Evolutionary conservation across 108 stramenopile genomes (phyloP), one percentile per base, ranked within the genome.

Genomic region (Stephanodiscus triporus): DNA sequence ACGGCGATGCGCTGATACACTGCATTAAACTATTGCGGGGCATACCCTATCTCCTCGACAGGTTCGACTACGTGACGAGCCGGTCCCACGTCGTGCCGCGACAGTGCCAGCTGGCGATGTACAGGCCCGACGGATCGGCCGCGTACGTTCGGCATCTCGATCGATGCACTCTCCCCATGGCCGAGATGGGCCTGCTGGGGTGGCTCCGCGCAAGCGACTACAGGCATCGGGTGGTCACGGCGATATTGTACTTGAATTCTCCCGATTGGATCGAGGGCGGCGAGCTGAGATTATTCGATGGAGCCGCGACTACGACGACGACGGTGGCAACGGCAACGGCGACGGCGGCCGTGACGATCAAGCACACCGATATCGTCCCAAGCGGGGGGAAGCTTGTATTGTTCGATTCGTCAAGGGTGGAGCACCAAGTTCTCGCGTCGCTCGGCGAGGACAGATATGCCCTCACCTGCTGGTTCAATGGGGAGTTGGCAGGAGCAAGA

Each of bases 81-180:
- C 48, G 36, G 4, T 48, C 36, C 0, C 75, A 80, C 29, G n/a
- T 66, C 2, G 78, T 80, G 16, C 78, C 78, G 23, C 56, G 24
- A 13, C 74, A 75, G 66, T 80, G 78, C 56, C 78, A 80, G 68
- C 75, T 80, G 10, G 68, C 74, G 13, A 14, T 27, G 47, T 80
- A 80, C 56, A 65, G 45, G 19, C 49, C 42, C 10, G 69, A 73
- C 36, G 78, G 51, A 4, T 37, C 23, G 23, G 30, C 67, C 10
- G 68, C 42, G 36, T 78, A 78, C 63, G 72, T 56, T 0, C 71
- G 77, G 0, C 77, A 78, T 40, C 22, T 78, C 11, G 77, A 78
- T 42, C 23, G 77, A 26, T 78, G 77, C 37, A 29, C 61, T 26
- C 14, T 54, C 6, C 53, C 64, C 27, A 8, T 78, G 27, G 32